These are phyloP conservation scores for Coniochaeta hoffmannii DNA, from an alignment of 2,329 filamentous ascomycete genomes.

Conservation along the genomic window DNA sequence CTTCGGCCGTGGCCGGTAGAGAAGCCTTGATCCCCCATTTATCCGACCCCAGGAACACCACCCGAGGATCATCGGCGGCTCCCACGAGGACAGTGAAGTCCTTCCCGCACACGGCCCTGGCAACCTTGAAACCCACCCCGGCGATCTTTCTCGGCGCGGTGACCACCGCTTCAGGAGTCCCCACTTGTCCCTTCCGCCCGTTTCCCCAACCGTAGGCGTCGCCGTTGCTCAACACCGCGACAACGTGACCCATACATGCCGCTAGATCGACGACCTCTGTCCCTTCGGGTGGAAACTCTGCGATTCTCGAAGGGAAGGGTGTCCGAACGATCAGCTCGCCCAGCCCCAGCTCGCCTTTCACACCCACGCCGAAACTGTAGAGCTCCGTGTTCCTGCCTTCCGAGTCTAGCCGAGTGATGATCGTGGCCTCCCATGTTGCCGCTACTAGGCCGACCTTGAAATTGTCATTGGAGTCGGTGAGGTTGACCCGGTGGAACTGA, in stretches of 20 bases:
- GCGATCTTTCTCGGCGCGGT: conserved; percentile 55
- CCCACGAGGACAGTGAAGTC: conserved; percentile 76
- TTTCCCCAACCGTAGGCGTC: conserved; percentile 84
- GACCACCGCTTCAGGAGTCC: conserved; percentile 45
- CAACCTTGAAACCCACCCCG: conserved; percentile 52
- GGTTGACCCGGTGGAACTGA: conserved; percentile 31
- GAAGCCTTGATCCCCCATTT: conserved; percentile 60
- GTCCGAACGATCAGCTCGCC: conserved; percentile 45
- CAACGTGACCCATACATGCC: conserved; percentile 70
- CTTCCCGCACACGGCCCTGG: conserved; percentile 66
- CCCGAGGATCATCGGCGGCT: conserved; percentile 44
- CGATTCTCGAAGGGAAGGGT: conserved; percentile 39
- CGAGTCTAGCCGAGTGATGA: conserved; percentile 46
- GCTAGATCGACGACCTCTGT: conserved; percentile 56
- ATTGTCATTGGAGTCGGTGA: conserved; percentile 20
- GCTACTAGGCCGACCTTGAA: conserved; percentile 40
- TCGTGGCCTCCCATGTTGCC: conserved; percentile 72
- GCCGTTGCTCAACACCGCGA: conserved; percentile 67
- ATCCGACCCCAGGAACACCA: conserved; percentile 64
- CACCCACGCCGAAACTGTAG: conserved; percentile 58
- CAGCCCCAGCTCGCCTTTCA: conserved; percentile 66
- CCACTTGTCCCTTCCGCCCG: conserved; percentile 78
- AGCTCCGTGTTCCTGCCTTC: conserved; percentile 38
- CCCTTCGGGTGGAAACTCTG: conserved; percentile 55
- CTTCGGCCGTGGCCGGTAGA: conserved; percentile 43